A percentile compares a stretch with the other conserved stretches of the same genome.
Conservation (phyloP, 495 filamentous ascomycete genomes). For the Neurospora sp. region DNA sequence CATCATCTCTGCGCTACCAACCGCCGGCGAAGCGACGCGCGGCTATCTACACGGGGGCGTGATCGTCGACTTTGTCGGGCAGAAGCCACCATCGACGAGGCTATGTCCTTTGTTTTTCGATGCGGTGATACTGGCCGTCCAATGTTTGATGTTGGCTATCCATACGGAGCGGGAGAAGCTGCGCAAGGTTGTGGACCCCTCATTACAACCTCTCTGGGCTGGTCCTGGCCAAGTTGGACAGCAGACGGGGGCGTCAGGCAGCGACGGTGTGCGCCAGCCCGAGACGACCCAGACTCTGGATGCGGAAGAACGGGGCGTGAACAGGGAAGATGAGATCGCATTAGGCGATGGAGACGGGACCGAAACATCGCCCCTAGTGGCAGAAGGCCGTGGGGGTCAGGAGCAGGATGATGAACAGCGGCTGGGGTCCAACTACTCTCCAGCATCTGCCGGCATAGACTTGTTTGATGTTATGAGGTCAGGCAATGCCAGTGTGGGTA, state of each 20-base stretch:
- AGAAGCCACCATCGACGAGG: constrained; percentile 61
- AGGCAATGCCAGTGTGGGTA: constrained; percentile 58
- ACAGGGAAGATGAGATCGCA: constrained; percentile 33
- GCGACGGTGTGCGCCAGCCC: constrained; percentile 8
- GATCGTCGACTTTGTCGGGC: constrained; percentile 77
- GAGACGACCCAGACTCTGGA: constrained; percentile 56
- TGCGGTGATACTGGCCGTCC: constrained; percentile 51
- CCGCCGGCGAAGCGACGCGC: constrained; percentile 63
- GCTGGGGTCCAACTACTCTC: constrained; percentile 34
- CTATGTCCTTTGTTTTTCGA: constrained; percentile 56
- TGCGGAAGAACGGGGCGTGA: constrained; percentile 69
- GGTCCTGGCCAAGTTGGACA: not conserved
- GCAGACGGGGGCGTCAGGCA: not conserved
- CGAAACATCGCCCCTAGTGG: constrained; percentile 37
- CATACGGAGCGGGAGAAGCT: constrained; percentile 58
- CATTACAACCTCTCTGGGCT: constrained; percentile 7
- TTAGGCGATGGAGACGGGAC: constrained; percentile 33
- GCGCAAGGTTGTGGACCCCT: constrained; percentile 28
- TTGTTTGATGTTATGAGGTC: constrained; percentile 52
- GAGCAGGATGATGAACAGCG: constrained; percentile 25
- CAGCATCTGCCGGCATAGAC: constrained; percentile 26
- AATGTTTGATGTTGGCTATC: constrained; percentile 66
- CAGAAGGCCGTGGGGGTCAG: constrained; percentile 8
- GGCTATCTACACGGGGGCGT: constrained; percentile 80
- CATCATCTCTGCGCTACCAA: constrained; percentile 47